Conservation (phyloP, 139 green algal species). For the Trebouxia sp. region DNA sequence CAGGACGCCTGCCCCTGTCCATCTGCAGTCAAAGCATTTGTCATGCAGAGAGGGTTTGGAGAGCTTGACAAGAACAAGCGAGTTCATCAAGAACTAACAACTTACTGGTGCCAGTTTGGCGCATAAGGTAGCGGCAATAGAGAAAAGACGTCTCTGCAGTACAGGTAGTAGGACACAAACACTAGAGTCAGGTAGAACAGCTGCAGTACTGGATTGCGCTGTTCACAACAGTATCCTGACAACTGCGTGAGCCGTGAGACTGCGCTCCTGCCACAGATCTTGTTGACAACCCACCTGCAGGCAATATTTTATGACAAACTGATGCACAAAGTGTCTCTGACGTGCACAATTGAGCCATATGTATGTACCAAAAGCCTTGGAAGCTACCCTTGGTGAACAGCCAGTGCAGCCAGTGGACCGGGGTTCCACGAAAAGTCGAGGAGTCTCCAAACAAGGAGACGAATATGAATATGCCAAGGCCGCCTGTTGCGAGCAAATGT, state of each 20-base stretch:
- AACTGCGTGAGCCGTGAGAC: background rate
- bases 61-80: background rate
- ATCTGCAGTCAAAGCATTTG: constrained; percentile 19
- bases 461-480: constrained; percentile 30
- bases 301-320: background rate
- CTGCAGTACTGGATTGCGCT: constrained; percentile 48
- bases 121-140: constrained; percentile 42
- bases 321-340: background rate
- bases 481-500: background rate
- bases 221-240: constrained; percentile 37
- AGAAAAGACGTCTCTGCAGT: constrained; percentile 41
- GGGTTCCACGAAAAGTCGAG: constrained; percentile 32
- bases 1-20: constrained; percentile 31
- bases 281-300: constrained; percentile 22
- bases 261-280: constrained; percentile 20
- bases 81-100: background rate
- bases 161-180: constrained; percentile 35
- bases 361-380: constrained; percentile 30
- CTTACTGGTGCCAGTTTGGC: constrained; percentile 47
- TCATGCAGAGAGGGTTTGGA: background rate
- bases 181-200: constrained; percentile 50
- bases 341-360: no score
- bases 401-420: constrained; percentile 37
- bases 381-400: constrained; percentile 34
- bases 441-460: constrained; percentile 44